Base-by-base conservation (phyloP, 139 green algal genomes). In the Pedinophyceae sp. region DNA sequence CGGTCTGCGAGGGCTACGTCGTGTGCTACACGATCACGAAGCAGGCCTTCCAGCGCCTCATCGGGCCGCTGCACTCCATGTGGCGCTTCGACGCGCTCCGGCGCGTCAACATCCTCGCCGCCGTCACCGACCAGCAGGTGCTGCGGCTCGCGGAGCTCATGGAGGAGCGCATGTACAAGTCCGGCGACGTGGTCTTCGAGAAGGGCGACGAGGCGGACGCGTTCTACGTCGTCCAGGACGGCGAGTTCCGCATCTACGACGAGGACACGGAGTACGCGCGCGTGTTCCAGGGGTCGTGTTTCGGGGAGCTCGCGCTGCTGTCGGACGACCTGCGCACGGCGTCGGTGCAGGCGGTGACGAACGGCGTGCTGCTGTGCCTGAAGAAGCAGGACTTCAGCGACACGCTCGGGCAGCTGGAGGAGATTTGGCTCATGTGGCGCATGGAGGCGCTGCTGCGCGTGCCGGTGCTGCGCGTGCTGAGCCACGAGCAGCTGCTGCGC, bases 281-380 rank as follows among this genome's bases (percentile, higher is more conserved):
- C 0, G 77, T 91, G 15, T 57, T 58, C 28, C 66, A 75, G 50
- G 86, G 84, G 3, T 73, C 73, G 45, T 93, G 81, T 70, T 95
- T 95, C 77, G 86, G 86, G 2, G 86, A 95, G 67, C 70, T 85
- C 60, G 86, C 84, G 7, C 67, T 95, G 67, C 70, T 95, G 40
- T 57, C 69, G 4, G 60, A 77, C 56, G 80, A 30, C 30, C n/a
- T 58, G 13, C 30, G 68, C 13, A 67, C 74, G 0, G 74, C 74
- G 30, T 75, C 46, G 28, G 74, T 77, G 50, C 48, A 26, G 20
- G 65, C 61, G 15, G 18, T 54, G 19, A 69, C 54, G 2, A 24
- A 55, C 5, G 50, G 57, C 19, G 55, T 76, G 62, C 59, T 73
- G 45, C 74, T 93, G 55, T 63, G 43, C 0, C 70, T 88, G 40